These are phyloP conservation scores for Brettanomyces nanus DNA, from an alignment of 805 yeast species.

Conservation along the genomic window DNA sequence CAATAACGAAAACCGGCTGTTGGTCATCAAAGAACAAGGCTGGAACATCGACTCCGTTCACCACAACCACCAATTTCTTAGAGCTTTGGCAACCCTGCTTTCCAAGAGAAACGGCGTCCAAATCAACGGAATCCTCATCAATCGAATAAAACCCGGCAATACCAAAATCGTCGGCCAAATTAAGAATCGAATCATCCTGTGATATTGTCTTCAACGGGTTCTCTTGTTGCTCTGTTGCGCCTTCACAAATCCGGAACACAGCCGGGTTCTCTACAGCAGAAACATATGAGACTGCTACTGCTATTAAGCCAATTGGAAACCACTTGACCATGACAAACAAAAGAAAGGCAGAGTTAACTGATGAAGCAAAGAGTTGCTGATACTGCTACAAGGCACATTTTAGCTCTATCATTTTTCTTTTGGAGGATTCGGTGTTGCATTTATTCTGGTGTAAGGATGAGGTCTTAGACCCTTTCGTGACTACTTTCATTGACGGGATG, in stretches of 20 bases:
- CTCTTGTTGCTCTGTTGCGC: too few species aligned
- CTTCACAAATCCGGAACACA: slow-evolving; percentile 13
- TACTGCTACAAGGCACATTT: too few species aligned
- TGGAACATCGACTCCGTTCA: slow-evolving; percentile 35
- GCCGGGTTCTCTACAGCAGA: slow-evolving; percentile 19
- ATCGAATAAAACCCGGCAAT: slow-evolving; percentile 30
- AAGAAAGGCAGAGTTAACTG: too few species aligned
- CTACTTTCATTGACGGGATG: too few species aligned
- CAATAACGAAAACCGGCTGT: slow-evolving; percentile 17
- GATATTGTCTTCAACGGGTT: slow-evolving; percentile 11
- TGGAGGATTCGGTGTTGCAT: too few species aligned
- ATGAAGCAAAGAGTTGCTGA: too few species aligned
- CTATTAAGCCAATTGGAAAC: too few species aligned
- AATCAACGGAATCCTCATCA: slow-evolving; percentile 22
- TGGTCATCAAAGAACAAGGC: slow-evolving; percentile 19
- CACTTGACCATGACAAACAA: too few species aligned
- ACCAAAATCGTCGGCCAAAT: slow-evolving; percentile 38
- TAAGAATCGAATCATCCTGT: slow-evolving; percentile 29
- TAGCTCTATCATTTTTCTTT: too few species aligned
- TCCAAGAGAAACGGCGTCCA: slow-evolving; percentile 15
- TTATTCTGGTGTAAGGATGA: too few species aligned
- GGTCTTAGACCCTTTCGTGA: too few species aligned
- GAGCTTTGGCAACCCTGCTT: slow-evolving; percentile 6
- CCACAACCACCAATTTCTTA: slow-evolving; percentile 26
- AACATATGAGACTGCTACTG: slow-evolving; percentile 3